phyloP scores from a whole-genome alignment of 2,329 filamentous ascomycete species.

The Cercospora berteroae region DNA sequence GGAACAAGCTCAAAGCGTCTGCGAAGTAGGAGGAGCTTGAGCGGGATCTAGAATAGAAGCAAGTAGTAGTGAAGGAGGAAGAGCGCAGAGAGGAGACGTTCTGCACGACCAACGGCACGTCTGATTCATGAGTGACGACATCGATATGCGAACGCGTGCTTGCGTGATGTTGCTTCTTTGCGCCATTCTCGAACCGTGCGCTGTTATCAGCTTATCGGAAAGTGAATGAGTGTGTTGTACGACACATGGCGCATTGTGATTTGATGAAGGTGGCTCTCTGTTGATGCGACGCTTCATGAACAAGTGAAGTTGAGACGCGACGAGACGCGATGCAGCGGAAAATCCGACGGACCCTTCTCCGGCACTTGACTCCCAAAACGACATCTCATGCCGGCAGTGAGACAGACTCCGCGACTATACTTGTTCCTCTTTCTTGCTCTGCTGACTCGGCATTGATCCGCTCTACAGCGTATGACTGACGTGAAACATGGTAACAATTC shows the following conservation, averaged over 20 bases:
- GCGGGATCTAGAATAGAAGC: background rate
- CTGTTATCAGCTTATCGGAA: background rate
- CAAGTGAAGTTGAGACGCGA: background rate
- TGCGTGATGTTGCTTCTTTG: constrained; percentile 10
- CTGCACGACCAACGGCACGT: background rate
- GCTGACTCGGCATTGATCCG: background rate
- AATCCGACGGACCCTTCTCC: background rate
- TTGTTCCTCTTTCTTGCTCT: background rate
- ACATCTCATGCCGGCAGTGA: constrained; percentile 4
- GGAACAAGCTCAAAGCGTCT: background rate
- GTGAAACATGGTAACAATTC: background rate
- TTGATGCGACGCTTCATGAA: no score
- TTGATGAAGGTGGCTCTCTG: background rate
- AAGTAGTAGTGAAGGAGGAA: background rate
- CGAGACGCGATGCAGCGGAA: background rate
- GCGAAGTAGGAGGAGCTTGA: background rate
- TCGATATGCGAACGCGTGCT: constrained; percentile 6
- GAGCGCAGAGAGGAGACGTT: background rate
- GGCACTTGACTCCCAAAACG: background rate
- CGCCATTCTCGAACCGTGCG: background rate
- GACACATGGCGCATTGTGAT: background rate
- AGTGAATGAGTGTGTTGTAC: background rate
- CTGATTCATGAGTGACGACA: constrained; percentile 15
- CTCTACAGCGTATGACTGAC: background rate
- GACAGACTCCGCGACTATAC: background rate